These are phyloP conservation scores for Lichtheimia ornata DNA, from an alignment of 371 early-diverging fungal species.

Conservation along the genomic window DNA sequence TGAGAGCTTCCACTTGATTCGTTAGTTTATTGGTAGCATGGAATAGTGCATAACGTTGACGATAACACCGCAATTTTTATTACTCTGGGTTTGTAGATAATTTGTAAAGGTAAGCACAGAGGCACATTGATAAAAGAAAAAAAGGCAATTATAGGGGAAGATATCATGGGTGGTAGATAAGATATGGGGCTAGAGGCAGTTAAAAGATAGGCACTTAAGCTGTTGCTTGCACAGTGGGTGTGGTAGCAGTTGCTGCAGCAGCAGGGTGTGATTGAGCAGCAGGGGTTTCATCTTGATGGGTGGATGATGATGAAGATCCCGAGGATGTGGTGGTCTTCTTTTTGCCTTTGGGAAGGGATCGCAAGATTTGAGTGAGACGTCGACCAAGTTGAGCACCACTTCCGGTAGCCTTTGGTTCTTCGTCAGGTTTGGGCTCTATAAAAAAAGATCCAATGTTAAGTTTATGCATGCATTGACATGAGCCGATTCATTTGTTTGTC, in stretches of 20 bases:
- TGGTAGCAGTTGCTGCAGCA: slow-evolving; percentile 14
- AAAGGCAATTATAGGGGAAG: too few relatives aligned
- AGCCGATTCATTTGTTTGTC: too few relatives aligned
- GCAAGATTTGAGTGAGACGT: neutral
- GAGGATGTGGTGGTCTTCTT: slow-evolving; percentile 9
- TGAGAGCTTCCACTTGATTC: neutral
- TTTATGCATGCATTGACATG: too few relatives aligned
- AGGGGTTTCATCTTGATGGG: slow-evolving; percentile 1
- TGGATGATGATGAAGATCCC: neutral
- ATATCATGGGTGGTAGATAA: too few relatives aligned
- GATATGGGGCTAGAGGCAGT: too few relatives aligned
- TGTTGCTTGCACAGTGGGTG: slow-evolving; percentile 16
- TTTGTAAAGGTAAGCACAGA: too few relatives aligned
- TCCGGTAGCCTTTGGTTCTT: too few relatives aligned
- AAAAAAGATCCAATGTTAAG: too few relatives aligned
- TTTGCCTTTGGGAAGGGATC: neutral
- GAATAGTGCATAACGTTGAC: neutral
- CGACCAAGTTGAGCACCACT: too few relatives aligned
- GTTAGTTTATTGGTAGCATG: slow-evolving; percentile 1
- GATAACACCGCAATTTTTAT: slow-evolving; percentile 6
- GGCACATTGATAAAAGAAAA: too few relatives aligned
- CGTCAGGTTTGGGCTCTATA: too few relatives aligned
- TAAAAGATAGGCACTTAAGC: slow-evolving; percentile 4
- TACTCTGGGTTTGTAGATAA: too few relatives aligned
- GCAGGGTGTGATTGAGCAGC: slow-evolving; percentile 11